phyloP scores from a whole-genome alignment of 1,284 basidiomycete genomes.

The Leccinum pachyderme region DNA sequence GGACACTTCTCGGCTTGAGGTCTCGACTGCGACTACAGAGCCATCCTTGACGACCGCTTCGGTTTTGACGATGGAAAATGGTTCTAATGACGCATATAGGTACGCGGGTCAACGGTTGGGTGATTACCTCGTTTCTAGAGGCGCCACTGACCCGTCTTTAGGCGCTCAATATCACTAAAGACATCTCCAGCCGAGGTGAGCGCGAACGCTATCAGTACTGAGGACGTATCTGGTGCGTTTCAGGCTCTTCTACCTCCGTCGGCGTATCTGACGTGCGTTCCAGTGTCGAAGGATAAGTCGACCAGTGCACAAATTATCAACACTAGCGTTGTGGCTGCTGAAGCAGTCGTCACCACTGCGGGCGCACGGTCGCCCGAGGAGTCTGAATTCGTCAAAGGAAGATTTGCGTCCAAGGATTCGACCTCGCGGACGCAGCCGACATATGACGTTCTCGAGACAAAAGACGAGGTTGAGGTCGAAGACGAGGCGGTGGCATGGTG shows the following conservation, averaged over 20 bases:
- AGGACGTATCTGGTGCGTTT: not conserved
- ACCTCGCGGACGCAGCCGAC: not conserved
- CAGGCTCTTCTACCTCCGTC: not conserved
- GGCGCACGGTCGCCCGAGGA: not conserved
- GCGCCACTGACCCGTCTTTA: not conserved
- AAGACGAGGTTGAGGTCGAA: not conserved
- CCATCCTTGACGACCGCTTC: not conserved
- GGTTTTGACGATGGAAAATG: not conserved
- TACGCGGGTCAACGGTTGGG: constrained; percentile 6
- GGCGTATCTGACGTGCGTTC: not conserved
- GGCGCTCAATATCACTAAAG: not conserved
- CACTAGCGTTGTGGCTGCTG: not conserved
- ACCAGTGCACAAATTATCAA: not conserved
- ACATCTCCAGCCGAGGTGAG: not conserved
- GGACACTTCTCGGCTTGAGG: not conserved
- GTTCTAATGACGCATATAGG: not conserved
- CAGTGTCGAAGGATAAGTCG: not conserved
- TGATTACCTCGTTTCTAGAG: not conserved
- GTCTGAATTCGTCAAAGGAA: not conserved
- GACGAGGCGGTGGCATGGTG: constrained; percentile 5
- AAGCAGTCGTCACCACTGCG: not conserved
- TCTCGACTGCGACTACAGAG: not conserved
- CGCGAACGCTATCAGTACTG: not conserved
- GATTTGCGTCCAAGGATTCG: not conserved
- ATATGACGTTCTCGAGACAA: not conserved